Conservation (phyloP, 768 basidiomycete genomes). For the Tylopilus rubrobrunneus region DNA sequence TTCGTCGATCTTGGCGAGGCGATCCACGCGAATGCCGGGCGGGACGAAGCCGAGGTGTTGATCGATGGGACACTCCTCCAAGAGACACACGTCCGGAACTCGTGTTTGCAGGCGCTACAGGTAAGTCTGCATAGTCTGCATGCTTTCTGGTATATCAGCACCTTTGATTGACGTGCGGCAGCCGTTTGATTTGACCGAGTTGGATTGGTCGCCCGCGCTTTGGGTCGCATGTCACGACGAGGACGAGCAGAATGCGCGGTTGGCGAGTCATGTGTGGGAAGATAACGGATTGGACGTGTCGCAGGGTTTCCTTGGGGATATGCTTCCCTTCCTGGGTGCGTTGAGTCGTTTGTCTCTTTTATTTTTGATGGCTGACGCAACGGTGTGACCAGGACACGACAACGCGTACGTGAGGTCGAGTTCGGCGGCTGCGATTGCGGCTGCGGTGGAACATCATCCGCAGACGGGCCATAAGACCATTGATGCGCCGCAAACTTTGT, state of each 20-base stretch:
- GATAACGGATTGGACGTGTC: constrained; percentile 92
- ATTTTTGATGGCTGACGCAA: neutral
- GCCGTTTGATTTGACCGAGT: constrained; percentile 92
- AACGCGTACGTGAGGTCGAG: constrained; percentile 77
- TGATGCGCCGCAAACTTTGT: constrained; percentile 60
- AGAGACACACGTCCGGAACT: constrained; percentile 83
- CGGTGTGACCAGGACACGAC: constrained; percentile 55
- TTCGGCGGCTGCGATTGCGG: constrained; percentile 68
- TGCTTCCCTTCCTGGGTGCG: constrained; percentile 69
- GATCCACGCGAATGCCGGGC: constrained; percentile 59
- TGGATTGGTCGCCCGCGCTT: constrained; percentile 88
- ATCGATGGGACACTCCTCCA: constrained; percentile 75
- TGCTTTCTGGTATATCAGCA: neutral
- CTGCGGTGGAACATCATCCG: constrained; percentile 72
- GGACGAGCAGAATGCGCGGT: constrained; percentile 80
- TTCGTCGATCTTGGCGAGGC: constrained; percentile 81
- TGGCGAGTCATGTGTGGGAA: constrained; percentile 86
- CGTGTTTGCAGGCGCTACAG: constrained; percentile 88
- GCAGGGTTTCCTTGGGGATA: constrained; percentile 49
- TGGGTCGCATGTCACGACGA: constrained; percentile 89
- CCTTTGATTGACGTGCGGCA: constrained; percentile 29
- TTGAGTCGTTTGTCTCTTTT: neutral
- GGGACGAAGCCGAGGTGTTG: constrained; percentile 63
- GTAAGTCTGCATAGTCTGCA: constrained; percentile 43
- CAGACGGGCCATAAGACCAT: constrained; percentile 48